Base-by-base conservation (phyloP, 2,329 filamentous ascomycete species). In the Cryphonectria nitschkei region DNA sequence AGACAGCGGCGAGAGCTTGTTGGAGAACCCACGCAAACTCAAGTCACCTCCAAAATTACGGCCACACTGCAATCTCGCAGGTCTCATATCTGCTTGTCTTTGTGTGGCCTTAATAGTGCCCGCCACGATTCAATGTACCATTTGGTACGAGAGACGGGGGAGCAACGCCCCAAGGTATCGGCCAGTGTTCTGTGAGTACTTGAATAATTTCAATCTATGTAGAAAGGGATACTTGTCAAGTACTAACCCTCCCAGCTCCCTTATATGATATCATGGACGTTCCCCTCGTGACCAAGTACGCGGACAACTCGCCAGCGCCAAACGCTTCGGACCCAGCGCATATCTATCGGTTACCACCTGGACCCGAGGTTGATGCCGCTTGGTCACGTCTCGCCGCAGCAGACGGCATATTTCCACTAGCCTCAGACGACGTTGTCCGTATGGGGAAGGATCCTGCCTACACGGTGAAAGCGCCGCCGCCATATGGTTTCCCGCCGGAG, bases 101-200 rank as follows among this genome's bases (percentile, higher is more conserved):
- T 46, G 39, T 32, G 39, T 39, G 19, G n/a, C 61, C 29, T n/a
- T 64, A n/a, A 32, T 26, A 16, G 39, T 64, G 11, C 39, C 26
- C 19, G 61, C n/a, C 19, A 46, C 61, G 4, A 64, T 43, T 19
- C 61, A 43, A 14, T 64, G 61, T 64, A 64, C 61, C 13, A 37
- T 64, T 3, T 64, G 61, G 61, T 64, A 64, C 43, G 61, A 64
- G 61, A 64, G 61, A 64, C 19, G 61, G 16, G 61, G 61, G 6
- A 64, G 37, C 61, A 64, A 64, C 16, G 39, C 61, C 13, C 61
- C 61, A 11, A 64, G 61, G 22, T 64, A 43, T 26, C 39, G 61
- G 5, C 61, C 61, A 14, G 61, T 13, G 2, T 64, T 64, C 39
- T 64, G 61, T 43, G 19, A 32, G 39, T 32, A n/a, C 16, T 22